phyloP scores from a whole-genome alignment of 2,329 filamentous ascomycete genomes.

The Cercospora janseana region DNA sequence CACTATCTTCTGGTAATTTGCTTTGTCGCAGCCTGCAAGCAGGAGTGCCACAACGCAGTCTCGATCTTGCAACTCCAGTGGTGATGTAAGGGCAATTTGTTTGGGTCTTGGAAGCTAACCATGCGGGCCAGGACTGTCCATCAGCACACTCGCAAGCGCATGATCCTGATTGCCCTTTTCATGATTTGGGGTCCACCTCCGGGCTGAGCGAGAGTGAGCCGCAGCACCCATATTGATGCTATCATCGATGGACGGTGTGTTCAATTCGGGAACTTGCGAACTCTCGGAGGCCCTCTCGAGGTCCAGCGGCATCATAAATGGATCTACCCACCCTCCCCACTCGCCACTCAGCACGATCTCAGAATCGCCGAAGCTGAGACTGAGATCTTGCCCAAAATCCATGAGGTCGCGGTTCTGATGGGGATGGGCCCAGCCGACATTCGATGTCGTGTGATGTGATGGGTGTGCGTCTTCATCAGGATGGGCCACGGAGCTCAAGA shows the following conservation, averaged over 20 bases:
- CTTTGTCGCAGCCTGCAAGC: slow-evolving; percentile 22
- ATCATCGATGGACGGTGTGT: slow-evolving; percentile 23
- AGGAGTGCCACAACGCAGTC: slow-evolving; percentile 25
- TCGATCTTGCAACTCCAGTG: slow-evolving; percentile 19
- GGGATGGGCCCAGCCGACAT: slow-evolving; percentile 21
- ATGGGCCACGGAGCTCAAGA: slow-evolving; percentile 21
- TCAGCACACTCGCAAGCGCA: slow-evolving; percentile 18
- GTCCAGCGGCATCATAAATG: slow-evolving; percentile 11
- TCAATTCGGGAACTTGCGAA: slow-evolving; percentile 12
- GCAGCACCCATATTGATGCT: slow-evolving; percentile 25
- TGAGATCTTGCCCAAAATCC: slow-evolving; percentile 27
- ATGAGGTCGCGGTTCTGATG: slow-evolving; percentile 25
- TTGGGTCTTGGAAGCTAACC: slow-evolving; percentile 12
- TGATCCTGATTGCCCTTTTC: slow-evolving; percentile 22
- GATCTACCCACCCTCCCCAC: slow-evolving; percentile 25
- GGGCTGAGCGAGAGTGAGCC: slow-evolving; percentile 25
- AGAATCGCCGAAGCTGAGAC: slow-evolving; percentile 25
- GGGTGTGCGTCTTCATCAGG: slow-evolving; percentile 5
- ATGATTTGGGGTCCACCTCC: slow-evolving; percentile 23
- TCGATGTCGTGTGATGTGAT: slow-evolving; percentile 2
- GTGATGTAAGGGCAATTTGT: slow-evolving; percentile 14
- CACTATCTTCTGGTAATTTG: slow-evolving; percentile 25
- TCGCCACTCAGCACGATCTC: slow-evolving; percentile 21
- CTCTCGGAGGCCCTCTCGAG: slow-evolving; percentile 12
- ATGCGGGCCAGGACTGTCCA: slow-evolving; percentile 21